Base-by-base conservation (phyloP, 1,284 basidiomycete species). In the Sutorius eximius region DNA sequence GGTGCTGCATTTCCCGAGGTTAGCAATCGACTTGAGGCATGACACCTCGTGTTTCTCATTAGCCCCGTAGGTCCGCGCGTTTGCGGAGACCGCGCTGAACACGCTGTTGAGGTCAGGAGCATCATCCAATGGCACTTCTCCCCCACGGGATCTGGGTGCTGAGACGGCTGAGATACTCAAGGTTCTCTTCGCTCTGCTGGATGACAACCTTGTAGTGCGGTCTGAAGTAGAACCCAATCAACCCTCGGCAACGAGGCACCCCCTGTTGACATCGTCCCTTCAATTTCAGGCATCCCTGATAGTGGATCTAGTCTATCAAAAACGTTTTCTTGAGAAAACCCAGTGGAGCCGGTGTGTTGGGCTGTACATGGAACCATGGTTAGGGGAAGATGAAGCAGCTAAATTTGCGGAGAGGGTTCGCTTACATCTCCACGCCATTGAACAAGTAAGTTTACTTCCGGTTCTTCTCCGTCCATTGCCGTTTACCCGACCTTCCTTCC, bases 1-100 rank as follows among this genome's bases (percentile, higher is more conserved):
- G 85, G 90, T 20, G 96, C 96, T 50, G 92, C 94, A 41, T 99
- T 99, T 82, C 96, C 96, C 57, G 96, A 99, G 77, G 91, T 91
- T 45, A 61, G 66, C 53, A 40, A 60, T 62, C 27, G 45, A 40
- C 38, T 62, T 30, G 20, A 50, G 51, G 32, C 45, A 62, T 60
- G 51, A 50, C 51, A 43, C 45, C 37, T 55, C 55, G 55, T 49
- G 32, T 53, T 37, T 56, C 59, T 65, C 41, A 64, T 48, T 22
- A 56, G 51, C n/a, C 37, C 22, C 46, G 11, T 27, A 88, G 84
- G 92, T 96, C 60, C 90, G 94, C 58, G 93, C 92, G 9, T 98
- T 97, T 69, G 94, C 85, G 52, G 86, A 91, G 64, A 80, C 87
- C 7, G 88, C 93, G 4, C 77, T 92, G 37, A 77, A 85, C 55